Evolutionary conservation across 345 rosid genomes (phyloP), one percentile per base, ranked within the genome.

Genomic region (Salix udensis): DNA sequence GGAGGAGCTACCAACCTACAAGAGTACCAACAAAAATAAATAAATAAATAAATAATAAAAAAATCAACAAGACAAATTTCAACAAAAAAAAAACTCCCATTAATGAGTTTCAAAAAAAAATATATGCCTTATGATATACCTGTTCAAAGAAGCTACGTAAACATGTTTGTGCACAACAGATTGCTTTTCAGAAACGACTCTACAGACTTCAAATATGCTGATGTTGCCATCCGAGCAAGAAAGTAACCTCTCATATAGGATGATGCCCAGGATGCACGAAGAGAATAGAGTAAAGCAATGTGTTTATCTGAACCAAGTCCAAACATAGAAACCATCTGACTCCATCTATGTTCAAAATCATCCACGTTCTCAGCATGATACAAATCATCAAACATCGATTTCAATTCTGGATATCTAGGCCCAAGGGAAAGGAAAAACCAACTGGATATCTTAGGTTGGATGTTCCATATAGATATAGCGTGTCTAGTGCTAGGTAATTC

Each of bases 341-440:
- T 81, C 98, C 97, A 92, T 70, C 89, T 91, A 66, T 88, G 91
- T 71, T 92, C 94, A 84, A 95, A 95, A 69, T 88, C 97, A 73
- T 91, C 96, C 39, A 78, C 77, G 50, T 69, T 82, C 82, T 87
- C 98, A 37, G 82, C 79, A 53, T 83, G 91, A 70, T 84, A 89
- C 79, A 92, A 79, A 50, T 86, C 76, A 70, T 93, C 91, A 76
- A 95, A 89, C 77, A 87, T 90, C n/a, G 87, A 83, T 83, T 84
- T 92, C 76, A 95, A 92, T 21, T 91, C 97, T 72, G 83, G 88
- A 80, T 85, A 89, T 74, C 87, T 97, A 42, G 87, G 74, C 40
- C 96, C 98, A 79, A 94, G 92, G 6, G 77, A 70, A 68, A 70
- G 78, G 62, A 92, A 87, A 78, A 93, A 95, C 98, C 98, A 95